Percentiles rank a stretch among this genome's conserved stretches.
These are phyloP conservation scores for Takashimella koratensis DNA, from an alignment of 1,284 basidiomycete species.

Conservation along the genomic window DNA sequence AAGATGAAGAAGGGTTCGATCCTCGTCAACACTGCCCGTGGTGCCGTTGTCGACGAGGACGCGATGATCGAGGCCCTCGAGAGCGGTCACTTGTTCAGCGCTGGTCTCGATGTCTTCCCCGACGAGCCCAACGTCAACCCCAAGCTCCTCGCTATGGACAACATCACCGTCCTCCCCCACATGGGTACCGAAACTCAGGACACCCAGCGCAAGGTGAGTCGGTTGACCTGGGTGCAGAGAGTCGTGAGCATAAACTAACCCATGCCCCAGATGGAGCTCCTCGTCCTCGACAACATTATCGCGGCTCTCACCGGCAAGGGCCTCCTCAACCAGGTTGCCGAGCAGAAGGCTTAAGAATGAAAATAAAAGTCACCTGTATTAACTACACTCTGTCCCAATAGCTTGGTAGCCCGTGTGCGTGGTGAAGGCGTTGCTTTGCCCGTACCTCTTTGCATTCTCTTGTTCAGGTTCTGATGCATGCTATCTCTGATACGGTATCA, in stretches of 20 bases:
- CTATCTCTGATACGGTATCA: too few species aligned
- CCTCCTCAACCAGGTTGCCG: slow-evolving; percentile 44
- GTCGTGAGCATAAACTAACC: not conserved
- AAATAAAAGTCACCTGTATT: too few species aligned
- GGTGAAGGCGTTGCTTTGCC: too few species aligned
- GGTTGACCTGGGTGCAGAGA: not conserved
- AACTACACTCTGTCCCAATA: too few species aligned
- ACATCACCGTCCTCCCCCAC: slow-evolving; percentile 80
- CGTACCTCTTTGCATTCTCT: too few species aligned
- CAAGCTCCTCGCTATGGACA: slow-evolving; percentile 69
- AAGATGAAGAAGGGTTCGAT: slow-evolving; percentile 74
- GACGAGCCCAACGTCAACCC: slow-evolving; percentile 83
- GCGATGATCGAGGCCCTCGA: slow-evolving; percentile 76
- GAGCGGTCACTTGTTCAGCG: slow-evolving; percentile 75
- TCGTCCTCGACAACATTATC: slow-evolving; percentile 43
- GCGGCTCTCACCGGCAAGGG: slow-evolving; percentile 43
- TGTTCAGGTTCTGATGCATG: too few species aligned
- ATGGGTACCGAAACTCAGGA: slow-evolving; percentile 85
- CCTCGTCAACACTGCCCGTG: slow-evolving; percentile 85
- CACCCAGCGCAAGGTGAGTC: slow-evolving; percentile 67
- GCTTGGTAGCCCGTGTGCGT: too few species aligned
- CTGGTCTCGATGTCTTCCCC: slow-evolving; percentile 86
- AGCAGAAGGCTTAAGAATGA: slow-evolving; percentile 38
- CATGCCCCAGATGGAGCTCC: slow-evolving; percentile 38
- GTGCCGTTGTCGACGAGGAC: slow-evolving; percentile 82